phyloP scores from a whole-genome alignment of 345 rosid genomes.

The Melaleuca alternifolia region DNA sequence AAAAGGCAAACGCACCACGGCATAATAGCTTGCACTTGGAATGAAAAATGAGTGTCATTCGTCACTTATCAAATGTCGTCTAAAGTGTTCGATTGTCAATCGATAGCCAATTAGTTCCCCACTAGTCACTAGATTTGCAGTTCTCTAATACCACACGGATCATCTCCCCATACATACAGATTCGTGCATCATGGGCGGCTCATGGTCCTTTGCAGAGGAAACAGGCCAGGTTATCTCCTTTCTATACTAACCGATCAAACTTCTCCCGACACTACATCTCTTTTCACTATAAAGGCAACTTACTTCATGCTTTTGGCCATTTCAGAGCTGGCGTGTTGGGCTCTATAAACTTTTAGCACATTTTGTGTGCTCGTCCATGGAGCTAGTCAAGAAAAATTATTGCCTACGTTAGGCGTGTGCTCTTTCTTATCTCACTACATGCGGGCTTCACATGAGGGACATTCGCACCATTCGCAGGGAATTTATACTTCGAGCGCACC shows the following conservation, averaged over 20 bases:
- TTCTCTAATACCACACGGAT: background rate
- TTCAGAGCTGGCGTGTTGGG: accelerated
- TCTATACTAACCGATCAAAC: background rate
- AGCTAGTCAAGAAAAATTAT: background rate
- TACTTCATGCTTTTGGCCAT: accelerated
- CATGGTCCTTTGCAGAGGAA: background rate
- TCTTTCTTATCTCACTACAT: accelerated
- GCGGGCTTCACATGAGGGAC: background rate
- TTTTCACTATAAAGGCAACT: background rate
- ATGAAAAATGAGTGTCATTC: background rate
- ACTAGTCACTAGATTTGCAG: background rate
- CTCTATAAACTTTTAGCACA: background rate
- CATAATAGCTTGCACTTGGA: background rate
- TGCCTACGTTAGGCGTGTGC: background rate
- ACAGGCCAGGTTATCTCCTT: background rate
- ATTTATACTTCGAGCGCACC: accelerated
- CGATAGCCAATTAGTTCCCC: background rate
- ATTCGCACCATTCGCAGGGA: accelerated
- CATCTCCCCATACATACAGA: background rate
- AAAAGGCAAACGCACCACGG: background rate
- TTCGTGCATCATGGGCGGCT: background rate
- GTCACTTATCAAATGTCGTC: background rate
- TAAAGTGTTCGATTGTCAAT: background rate
- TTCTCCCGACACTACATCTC: background rate
- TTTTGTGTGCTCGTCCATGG: background rate